Evolutionary conservation across 1,284 basidiomycete genomes (phyloP).

Genomic region (Fomitopsis pinicola): DNA sequence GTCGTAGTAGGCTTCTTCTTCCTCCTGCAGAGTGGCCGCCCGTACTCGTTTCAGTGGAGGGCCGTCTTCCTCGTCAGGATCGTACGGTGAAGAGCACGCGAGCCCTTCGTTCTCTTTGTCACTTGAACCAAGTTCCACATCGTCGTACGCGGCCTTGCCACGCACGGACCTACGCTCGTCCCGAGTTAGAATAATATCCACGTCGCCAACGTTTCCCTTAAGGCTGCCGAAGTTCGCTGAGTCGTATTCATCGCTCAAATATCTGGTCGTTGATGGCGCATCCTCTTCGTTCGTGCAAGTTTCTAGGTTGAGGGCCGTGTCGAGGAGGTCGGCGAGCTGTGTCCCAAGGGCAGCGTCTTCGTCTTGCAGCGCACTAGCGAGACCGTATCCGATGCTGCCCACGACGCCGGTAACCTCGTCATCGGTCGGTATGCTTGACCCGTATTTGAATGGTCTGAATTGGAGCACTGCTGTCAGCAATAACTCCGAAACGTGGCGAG

Average conservation of each 20-base stretch:
- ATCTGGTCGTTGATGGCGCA: neutral
- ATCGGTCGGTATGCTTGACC: conserved; percentile 41
- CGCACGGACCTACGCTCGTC: conserved; percentile 17
- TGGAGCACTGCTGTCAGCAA: neutral
- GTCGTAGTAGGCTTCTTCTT: neutral
- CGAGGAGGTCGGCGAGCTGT: neutral
- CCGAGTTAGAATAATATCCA: conserved; percentile 17
- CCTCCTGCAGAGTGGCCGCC: neutral
- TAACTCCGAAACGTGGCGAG: neutral
- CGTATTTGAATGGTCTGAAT: conserved; percentile 39
- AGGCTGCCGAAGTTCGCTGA: no score
- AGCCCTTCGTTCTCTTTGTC: conserved; percentile 6
- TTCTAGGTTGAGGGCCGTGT: neutral
- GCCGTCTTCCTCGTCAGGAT: neutral
- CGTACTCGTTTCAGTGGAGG: conserved; percentile 13
- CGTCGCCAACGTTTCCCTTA: neutral
- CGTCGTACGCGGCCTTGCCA: conserved; percentile 6
- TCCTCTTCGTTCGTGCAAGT: neutral
- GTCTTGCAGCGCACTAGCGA: neutral
- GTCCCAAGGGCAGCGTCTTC: neutral
- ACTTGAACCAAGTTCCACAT: conserved; percentile 8
- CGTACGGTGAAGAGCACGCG: neutral
- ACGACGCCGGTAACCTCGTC: conserved; percentile 34
- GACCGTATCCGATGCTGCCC: neutral
- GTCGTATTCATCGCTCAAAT: neutral